These are phyloP conservation scores for Cutaneotrichosporon curvatum DNA, from an alignment of 1,284 basidiomycete species.

Conservation along the genomic window DNA sequence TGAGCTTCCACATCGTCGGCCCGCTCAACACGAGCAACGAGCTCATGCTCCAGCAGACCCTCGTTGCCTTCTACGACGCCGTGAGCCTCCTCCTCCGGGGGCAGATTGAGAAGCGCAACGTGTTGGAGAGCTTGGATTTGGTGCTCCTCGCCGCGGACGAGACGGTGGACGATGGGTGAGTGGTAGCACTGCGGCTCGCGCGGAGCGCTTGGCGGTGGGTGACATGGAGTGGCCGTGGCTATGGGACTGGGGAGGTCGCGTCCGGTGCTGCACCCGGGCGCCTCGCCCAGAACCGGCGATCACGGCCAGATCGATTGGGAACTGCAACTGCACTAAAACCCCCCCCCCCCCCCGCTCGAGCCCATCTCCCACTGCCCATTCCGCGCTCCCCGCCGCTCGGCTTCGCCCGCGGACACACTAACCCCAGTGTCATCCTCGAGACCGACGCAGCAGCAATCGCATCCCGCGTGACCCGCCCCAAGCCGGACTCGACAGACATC, in stretches of 20 bases:
- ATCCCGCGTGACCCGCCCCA: constrained; percentile 84
- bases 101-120: constrained; percentile 89
- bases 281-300: too few relatives aligned
- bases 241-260: background rate
- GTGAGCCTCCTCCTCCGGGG: constrained; percentile 77
- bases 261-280: too few relatives aligned
- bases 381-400: background rate
- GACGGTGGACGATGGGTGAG: constrained; percentile 94
- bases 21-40: constrained; percentile 81
- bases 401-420: background rate
- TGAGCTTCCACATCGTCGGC: constrained; percentile 90
- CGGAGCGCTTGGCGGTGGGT: background rate
- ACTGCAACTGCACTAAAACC: too few relatives aligned
- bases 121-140: constrained; percentile 91
- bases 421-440: constrained; percentile 85
- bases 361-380: too few relatives aligned
- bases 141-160: constrained; percentile 92
- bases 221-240: too few relatives aligned
- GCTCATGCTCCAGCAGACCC: constrained; percentile 82
- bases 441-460: constrained; percentile 93
- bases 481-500: constrained; percentile 89
- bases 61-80: constrained; percentile 80
- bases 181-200: too few relatives aligned
- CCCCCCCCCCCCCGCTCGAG: too few relatives aligned
- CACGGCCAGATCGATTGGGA: too few relatives aligned